These are phyloP conservation scores for Apiospora hydei DNA, from an alignment of 2,329 filamentous ascomycete genomes.

Conservation along the genomic window DNA sequence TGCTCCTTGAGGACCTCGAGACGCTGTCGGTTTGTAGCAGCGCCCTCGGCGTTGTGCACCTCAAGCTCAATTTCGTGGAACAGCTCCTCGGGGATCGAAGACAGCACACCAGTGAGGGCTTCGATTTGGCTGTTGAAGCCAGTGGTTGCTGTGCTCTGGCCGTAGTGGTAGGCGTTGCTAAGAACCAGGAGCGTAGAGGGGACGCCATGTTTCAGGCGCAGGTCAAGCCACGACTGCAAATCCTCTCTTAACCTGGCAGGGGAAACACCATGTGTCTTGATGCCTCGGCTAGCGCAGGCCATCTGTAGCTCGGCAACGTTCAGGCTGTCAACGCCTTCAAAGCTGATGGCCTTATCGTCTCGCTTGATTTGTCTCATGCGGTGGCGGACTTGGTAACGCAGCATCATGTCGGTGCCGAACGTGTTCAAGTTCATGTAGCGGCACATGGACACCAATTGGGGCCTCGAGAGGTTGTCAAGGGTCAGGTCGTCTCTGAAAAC, in stretches of 20 bases:
- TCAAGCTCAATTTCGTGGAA: constrained; percentile 99
- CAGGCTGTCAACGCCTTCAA: constrained; percentile 90
- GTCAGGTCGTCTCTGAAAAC: constrained; percentile 98
- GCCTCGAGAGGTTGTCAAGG: constrained; percentile 93
- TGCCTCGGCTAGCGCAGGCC: constrained; percentile 89
- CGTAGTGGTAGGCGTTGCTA: constrained; percentile 98
- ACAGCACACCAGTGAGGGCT: constrained; percentile 88
- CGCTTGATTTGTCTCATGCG: constrained; percentile 99
- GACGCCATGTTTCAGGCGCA: constrained; percentile 92
- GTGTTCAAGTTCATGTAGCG: constrained; percentile 98
- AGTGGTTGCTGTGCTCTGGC: constrained; percentile 75
- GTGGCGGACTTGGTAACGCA: constrained; percentile 95
- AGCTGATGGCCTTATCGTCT: constrained; percentile 92
- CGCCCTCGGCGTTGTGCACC: constrained; percentile 94
- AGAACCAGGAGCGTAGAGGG: constrained; percentile 94
- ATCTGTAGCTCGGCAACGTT: constrained; percentile 94
- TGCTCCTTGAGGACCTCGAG: constrained; percentile 98
- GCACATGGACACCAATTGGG: constrained; percentile 96
- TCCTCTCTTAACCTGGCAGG: constrained; percentile 89
- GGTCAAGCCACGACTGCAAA: constrained; percentile 90
- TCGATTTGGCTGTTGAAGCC: constrained; percentile 92
- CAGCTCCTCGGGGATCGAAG: constrained; percentile 94
- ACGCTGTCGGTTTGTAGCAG: constrained; percentile 98
- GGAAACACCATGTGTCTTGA: constrained; percentile 90
- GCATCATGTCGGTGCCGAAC: constrained; percentile 96